phyloP scores from a whole-genome alignment of 805 yeast species.

The Candida bentonensis region DNA sequence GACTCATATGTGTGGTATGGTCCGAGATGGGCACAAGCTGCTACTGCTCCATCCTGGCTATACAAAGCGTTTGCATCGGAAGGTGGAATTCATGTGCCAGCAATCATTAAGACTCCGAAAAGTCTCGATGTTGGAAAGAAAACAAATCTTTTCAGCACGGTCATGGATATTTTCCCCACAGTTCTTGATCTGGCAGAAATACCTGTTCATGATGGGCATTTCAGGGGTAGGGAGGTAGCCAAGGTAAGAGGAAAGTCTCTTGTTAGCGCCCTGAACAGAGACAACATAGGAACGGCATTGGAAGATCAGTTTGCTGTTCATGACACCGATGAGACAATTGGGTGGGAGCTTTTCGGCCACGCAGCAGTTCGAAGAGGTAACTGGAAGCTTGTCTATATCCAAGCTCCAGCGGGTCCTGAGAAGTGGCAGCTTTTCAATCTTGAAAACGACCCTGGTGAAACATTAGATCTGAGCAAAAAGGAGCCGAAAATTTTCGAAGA shows the following conservation, averaged over 20 bases:
- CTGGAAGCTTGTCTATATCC: constrained; percentile 35
- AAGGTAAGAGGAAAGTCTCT: constrained; percentile 33
- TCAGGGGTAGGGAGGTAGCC: constrained; percentile 30
- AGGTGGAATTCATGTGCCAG: constrained; percentile 47
- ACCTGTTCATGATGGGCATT: constrained; percentile 27
- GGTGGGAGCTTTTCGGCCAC: constrained; percentile 47
- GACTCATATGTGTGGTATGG: constrained; percentile 39
- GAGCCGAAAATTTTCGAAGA: constrained; percentile 27
- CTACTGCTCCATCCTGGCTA: constrained; percentile 41
- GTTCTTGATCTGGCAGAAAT: constrained; percentile 33
- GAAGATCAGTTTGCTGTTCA: too few relatives aligned
- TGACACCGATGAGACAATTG: constrained; percentile 33
- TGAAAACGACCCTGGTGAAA: constrained; percentile 38
- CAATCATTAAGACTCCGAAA: constrained; percentile 33
- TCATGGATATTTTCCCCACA: constrained; percentile 49
- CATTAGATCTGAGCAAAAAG: constrained; percentile 26
- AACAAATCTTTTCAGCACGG: constrained; percentile 33
- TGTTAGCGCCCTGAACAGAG: constrained; percentile 24
- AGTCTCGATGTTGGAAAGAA: constrained; percentile 18
- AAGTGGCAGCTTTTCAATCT: constrained; percentile 31
- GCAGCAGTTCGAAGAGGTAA: constrained; percentile 39
- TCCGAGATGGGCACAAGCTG: constrained; percentile 50
- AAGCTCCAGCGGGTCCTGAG: constrained; percentile 35
- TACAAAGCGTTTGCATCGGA: constrained; percentile 45
- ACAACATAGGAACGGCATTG: constrained; percentile 22